Conservation (phyloP, 2,329 filamentous ascomycete species). For the Chrysosphaeria jannelii region DNA sequence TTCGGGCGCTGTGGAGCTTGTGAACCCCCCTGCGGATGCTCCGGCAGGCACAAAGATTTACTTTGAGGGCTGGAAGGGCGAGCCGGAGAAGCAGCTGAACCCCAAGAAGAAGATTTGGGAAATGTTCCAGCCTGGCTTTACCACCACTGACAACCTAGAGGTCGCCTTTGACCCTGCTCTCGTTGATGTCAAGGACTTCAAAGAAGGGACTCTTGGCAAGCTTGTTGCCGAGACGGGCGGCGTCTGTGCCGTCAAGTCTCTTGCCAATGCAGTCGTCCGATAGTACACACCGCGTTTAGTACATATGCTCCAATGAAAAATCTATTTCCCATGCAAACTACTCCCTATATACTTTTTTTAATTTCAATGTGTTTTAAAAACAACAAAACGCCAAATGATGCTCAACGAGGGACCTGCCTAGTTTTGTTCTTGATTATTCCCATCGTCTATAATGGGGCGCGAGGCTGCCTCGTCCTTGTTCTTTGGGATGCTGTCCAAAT, state of each 20-base stretch:
- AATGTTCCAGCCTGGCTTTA: constrained; percentile 85
- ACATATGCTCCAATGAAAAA: neutral
- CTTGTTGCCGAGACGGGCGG: constrained; percentile 52
- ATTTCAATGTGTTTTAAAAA: too few species aligned
- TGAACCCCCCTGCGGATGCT: constrained; percentile 47
- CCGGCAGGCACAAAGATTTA: constrained; percentile 65
- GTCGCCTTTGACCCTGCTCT: constrained; percentile 61
- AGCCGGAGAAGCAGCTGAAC: constrained; percentile 81
- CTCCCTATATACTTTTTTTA: too few species aligned
- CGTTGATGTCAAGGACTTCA: constrained; percentile 50
- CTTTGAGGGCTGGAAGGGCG: constrained; percentile 84
- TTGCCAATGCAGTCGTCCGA: constrained; percentile 58
- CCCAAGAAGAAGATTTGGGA: constrained; percentile 99
- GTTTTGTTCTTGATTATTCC: too few species aligned
- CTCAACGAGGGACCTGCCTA: too few species aligned
- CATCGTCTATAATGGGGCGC: too few species aligned
- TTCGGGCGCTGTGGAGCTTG: constrained; percentile 74
- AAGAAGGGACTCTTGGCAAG: constrained; percentile 32
- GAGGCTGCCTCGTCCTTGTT: too few species aligned
- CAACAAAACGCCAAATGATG: too few species aligned
- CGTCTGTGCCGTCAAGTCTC: constrained; percentile 51
- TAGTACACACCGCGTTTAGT: too few species aligned
- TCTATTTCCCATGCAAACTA: too few species aligned
- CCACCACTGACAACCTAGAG: constrained; percentile 50
- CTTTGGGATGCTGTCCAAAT: too few species aligned